A percentile compares a stretch with the other conserved stretches of the same genome.
Evolutionary conservation across 176 grass and related monocot genomes (phyloP).

Genomic region (Juncus effusus): DNA sequence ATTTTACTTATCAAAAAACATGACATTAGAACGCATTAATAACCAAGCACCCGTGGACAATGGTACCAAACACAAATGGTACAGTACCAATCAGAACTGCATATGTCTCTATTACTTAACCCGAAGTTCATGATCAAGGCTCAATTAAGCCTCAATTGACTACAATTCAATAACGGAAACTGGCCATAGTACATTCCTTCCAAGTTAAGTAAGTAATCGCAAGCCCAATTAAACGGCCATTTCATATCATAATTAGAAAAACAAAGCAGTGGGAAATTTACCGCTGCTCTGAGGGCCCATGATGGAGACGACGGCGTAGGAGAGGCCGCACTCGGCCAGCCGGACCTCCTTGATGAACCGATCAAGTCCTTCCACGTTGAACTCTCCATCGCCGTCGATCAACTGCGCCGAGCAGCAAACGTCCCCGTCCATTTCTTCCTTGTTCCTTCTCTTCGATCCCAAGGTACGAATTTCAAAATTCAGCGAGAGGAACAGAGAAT

Average conservation of each 20-base stretch:
- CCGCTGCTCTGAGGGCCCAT: slow-evolving; percentile 86
- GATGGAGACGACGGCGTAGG: slow-evolving; percentile 85
- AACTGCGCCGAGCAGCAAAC: slow-evolving; percentile 51
- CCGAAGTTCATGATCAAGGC: too few species aligned
- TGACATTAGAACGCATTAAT: not conserved
- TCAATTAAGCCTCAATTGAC: too few species aligned
- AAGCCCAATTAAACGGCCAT: not conserved
- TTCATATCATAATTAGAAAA: not conserved
- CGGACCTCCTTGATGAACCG: slow-evolving; percentile 44
- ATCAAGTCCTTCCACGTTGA: slow-evolving; percentile 50
- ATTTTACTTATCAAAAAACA: too few species aligned
- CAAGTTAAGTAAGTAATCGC: not conserved
- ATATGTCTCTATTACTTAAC: too few species aligned
- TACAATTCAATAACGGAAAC: too few species aligned
- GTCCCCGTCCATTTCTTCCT: slow-evolving; percentile 7
- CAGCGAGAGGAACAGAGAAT: not conserved
- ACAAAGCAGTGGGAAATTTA: not conserved
- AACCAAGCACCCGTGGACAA: not conserved
- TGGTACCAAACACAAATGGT: too few species aligned
- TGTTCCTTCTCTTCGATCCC: slow-evolving; percentile 14
- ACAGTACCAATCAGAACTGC: too few species aligned
- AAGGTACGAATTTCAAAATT: not conserved
- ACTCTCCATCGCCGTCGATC: slow-evolving; percentile 56
- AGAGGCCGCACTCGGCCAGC: slow-evolving; percentile 52
- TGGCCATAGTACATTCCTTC: not conserved